phyloP scores from a whole-genome alignment of 164 flowering plant genomes.

The Aristolochia californica region DNA sequence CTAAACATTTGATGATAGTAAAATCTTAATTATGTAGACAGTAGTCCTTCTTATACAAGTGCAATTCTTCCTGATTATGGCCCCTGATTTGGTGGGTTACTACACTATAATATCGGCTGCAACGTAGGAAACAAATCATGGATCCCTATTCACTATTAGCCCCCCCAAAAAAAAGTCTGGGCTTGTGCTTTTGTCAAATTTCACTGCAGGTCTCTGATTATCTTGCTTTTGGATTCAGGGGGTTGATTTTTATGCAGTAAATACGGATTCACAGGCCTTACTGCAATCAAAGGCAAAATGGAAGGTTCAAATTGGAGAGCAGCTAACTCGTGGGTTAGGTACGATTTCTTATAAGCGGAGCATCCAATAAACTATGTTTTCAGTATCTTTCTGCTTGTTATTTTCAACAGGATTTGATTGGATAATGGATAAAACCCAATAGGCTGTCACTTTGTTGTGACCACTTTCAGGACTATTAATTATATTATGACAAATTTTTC shows the following conservation, averaged over 20 bases:
- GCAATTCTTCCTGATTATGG: too few species aligned
- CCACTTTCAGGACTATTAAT: not conserved
- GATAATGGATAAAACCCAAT: too few species aligned
- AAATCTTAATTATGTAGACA: too few species aligned
- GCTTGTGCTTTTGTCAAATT: not conserved
- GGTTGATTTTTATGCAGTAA: constrained; percentile 20
- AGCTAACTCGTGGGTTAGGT: constrained; percentile 22
- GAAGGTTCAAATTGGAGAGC: constrained; percentile 20
- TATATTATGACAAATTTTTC: not conserved
- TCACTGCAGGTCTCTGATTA: constrained; percentile 3
- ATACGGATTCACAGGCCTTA: constrained; percentile 23
- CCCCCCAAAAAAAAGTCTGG: too few species aligned
- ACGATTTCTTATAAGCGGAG: not conserved
- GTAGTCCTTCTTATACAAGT: too few species aligned
- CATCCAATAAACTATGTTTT: not conserved
- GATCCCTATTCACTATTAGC: too few species aligned
- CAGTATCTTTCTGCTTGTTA: not conserved
- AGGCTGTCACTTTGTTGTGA: too few species aligned
- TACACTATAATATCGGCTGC: too few species aligned
- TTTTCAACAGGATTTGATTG: too few species aligned
- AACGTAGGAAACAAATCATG: too few species aligned
- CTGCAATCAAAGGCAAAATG: constrained; percentile 15
- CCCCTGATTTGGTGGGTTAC: too few species aligned
- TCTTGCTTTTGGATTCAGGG: constrained; percentile 12
- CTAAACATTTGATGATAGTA: too few species aligned